Evolutionary conservation across 1,284 basidiomycete genomes (phyloP).

Genomic region (Limonomyces culmigenus): DNA sequence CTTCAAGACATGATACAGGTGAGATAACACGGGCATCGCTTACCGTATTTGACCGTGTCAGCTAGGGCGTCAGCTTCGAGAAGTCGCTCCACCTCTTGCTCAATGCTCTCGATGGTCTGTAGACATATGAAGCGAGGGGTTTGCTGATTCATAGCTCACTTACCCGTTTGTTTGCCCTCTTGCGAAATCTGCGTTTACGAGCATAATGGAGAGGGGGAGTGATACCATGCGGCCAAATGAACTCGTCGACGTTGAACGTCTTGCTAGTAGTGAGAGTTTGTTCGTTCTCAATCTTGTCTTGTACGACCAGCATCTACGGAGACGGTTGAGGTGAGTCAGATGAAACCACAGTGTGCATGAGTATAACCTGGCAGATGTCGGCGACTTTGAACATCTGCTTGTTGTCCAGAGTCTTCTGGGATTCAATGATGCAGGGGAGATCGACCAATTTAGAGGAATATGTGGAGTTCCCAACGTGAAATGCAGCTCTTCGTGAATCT

Average conservation of each 20-base stretch:
- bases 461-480: constrained; percentile 70
- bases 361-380: constrained; percentile 82
- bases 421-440: constrained; percentile 86
- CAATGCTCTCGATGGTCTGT: constrained; percentile 90
- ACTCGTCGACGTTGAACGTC: constrained; percentile 85
- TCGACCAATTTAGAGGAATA: constrained; percentile 94
- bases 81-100: constrained; percentile 89
- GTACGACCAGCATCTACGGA: constrained; percentile 73
- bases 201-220: constrained; percentile 88
- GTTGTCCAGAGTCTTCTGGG: constrained; percentile 93
- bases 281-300: constrained; percentile 60
- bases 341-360: constrained; percentile 5
- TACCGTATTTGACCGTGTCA: constrained; percentile 63
- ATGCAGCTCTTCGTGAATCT: constrained; percentile 87
- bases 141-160: constrained; percentile 10
- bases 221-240: constrained; percentile 94
- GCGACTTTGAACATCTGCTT: constrained; percentile 98
- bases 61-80: constrained; percentile 78
- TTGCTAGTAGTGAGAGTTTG: constrained; percentile 36
- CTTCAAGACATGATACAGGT: constrained; percentile 1
- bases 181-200: constrained; percentile 87
- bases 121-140: not conserved
- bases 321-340: constrained; percentile 3
- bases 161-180: constrained; percentile 71
- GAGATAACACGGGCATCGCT: constrained; percentile 8